Evolutionary conservation across 2,329 filamentous ascomycete species (phyloP), one percentile per base, ranked within the genome.

Genomic region (Xylariales sp.): DNA sequence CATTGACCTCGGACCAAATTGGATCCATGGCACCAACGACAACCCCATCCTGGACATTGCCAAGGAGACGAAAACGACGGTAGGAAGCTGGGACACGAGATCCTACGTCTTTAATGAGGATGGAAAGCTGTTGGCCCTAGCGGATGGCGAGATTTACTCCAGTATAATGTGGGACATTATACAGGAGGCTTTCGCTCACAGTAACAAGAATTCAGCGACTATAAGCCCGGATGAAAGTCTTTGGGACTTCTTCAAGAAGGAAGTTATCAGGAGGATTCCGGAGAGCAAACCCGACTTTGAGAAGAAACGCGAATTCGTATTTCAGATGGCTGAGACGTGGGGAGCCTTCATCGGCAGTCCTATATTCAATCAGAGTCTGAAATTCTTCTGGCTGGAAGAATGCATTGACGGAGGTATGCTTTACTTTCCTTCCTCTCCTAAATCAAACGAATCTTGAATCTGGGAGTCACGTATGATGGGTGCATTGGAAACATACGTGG

Each of bases 351-450:
- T 88, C 5, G 85, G 85, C 11, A 82, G 74, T 44, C 73, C 78
- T 0, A 68, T 86, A 7, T 63, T 70, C 39, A 73, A 56, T 19
- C 85, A 89, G 57, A 87, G 82, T 51, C 65, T 88, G 22, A 86
- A 82, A 63, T 88, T 80, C 63, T 86, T 88, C 57, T 88, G 84
- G 82, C 58, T 89, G 4, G 85, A 89, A 56, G 83, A 88, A 60
- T 86, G 82, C 49, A 81, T 88, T 39, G 84, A 88, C 55, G 84
- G 84, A 33, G 76, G 78, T 78, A 56, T 51, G 67, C n/a, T n/a
- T 53, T 28, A 12, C 31, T 66, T 68, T 51, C 66, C 68, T 27
- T 27, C 24, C 8, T 27, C 24, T 27, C 24, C 24, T n/a, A n/a
- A n/a, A n/a, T n/a, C n/a, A n/a, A n/a, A n/a, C n/a, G n/a, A n/a